Conservation (phyloP, 768 basidiomycete species). For the Crassisporium funariophilum region DNA sequence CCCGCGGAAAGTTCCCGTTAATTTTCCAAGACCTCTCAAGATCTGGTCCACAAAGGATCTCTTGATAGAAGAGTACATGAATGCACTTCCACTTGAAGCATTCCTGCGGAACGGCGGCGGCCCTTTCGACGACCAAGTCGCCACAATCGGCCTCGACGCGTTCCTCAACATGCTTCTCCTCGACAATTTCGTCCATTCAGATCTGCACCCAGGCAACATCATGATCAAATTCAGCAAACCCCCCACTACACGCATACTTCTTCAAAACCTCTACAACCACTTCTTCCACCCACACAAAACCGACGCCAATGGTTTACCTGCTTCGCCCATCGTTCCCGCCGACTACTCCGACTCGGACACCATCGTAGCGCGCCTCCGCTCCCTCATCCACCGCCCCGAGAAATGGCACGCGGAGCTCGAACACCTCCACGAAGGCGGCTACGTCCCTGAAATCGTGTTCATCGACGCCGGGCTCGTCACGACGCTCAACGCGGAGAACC, state of each 20-base stretch:
- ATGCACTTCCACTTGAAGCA: conserved; percentile 84
- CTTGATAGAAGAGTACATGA: conserved; percentile 90
- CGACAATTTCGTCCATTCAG: conserved; percentile 96
- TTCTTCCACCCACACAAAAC: conserved; percentile 41
- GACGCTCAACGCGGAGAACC: conserved; percentile 77
- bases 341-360: conserved; percentile 54
- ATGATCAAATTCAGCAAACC: conserved; percentile 97
- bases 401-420: conserved; percentile 76
- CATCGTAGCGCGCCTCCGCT: conserved; percentile 72
- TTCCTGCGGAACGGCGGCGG: conserved; percentile 92
- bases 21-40: conserved; percentile 86
- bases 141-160: conserved; percentile 91
- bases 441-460: conserved; percentile 92
- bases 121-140: conserved; percentile 85
- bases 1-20: conserved; percentile 75
- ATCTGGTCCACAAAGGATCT: conserved; percentile 81
- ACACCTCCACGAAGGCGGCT: conserved; percentile 65
- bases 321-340: conserved; percentile 30
- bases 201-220: conserved; percentile 93
- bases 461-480: conserved; percentile 97
- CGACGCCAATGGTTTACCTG: conserved; percentile 24
- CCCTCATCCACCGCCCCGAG: conserved; percentile 55
- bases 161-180: conserved; percentile 97
- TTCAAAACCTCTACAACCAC: conserved; percentile 59
- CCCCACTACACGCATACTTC: conserved; percentile 63